Evolutionary conservation across 106 monocot species (phyloP), one percentile per base, ranked within the genome.

Genomic region (Gastrodia elata): DNA sequence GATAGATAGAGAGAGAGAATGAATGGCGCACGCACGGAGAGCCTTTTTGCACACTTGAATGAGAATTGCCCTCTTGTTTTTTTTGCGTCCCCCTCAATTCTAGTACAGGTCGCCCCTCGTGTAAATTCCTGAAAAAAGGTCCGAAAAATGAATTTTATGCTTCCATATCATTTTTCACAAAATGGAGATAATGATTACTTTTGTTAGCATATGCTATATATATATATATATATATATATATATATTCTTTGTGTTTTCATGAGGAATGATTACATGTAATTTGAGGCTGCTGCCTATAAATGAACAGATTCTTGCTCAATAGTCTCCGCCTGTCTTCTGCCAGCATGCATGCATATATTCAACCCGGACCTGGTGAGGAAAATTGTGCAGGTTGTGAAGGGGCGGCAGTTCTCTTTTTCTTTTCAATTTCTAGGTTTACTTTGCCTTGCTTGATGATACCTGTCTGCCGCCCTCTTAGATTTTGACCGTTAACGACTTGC

Each of bases 91-190:
- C 38, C 65, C n/a, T n/a, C n/a, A n/a, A n/a, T n/a, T n/a, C n/a
- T 46, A 55, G 22, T 49, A 38, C 48, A 55, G 68, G 22, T 52
- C n/a, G n/a, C n/a, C 68, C 37, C 68, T 68, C 28, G 24, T 79
- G 37, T 73, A 65, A 48, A 73, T 73, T 65, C 27, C 24, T 65
- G 65, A 65, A 69, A 8, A 68, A n/a, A n/a, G n/a, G 7, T 26
- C 25, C 24, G n/a, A 61, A 22, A n/a, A 68, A 38, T 36, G 68
- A 38, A 38, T 36, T 18, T 25, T 69, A 69, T 69, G 69, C 69
- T 69, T 40, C 69, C 69, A 38, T 40, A 40, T 40, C 39, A 40
- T 38, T 69, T 69, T 69, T 40, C 39, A 69, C 39, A 69, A 69
- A 69, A 69, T 69, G 69, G 39, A 69, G 69, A 40, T 2, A 40